Base-by-base conservation (phyloP, 352 stramenopile genomes). In the Albugo candida region DNA sequence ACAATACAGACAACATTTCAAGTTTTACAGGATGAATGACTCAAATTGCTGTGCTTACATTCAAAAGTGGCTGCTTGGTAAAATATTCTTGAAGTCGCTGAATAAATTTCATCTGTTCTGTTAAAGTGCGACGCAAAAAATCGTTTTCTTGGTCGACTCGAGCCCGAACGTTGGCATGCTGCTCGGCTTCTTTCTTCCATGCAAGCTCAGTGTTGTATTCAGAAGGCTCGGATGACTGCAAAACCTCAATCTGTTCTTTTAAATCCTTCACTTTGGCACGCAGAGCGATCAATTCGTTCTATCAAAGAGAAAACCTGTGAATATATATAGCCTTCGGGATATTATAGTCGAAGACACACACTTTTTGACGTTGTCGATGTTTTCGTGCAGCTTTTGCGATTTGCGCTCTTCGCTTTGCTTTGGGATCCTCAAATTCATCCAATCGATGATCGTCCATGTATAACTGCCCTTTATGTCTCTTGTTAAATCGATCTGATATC, bases 71-170 rank as follows among this genome's bases (percentile, higher is more conserved):
- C 62, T 92, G 78, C 65, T 92, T 92, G 36, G 75, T 87, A 53
- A 92, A 92, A 57, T 92, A 92, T 58, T 92, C 78, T 59, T 92
- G 78, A 24, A 92, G 64, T 18, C 75, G 65, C 62, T 92, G 78
- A 46, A 92, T 92, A 46, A 92, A 92, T 63, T 92, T 92, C 78
- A 92, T 92, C 68, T 92, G 78, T 52, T 92, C 78, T 75, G 88
- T 92, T 16, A 92, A 52, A 43, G 78, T 92, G 58, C 87, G 87
- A 43, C 78, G 71, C 48, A 92, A 45, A 45, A 92, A 92, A 55
- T 92, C 78, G 53, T 92, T 92, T 54, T 92, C 78, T 59, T 92
- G 75, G 56, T 92, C 78, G 27, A 92, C 78, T 34, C 78, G 78
- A 13, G 78, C 78, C 18, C 78, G 78, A 42, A 92, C 87, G 49